Conservation (phyloP, 148 eudicot species). For the Suaeda aralocaspica region DNA sequence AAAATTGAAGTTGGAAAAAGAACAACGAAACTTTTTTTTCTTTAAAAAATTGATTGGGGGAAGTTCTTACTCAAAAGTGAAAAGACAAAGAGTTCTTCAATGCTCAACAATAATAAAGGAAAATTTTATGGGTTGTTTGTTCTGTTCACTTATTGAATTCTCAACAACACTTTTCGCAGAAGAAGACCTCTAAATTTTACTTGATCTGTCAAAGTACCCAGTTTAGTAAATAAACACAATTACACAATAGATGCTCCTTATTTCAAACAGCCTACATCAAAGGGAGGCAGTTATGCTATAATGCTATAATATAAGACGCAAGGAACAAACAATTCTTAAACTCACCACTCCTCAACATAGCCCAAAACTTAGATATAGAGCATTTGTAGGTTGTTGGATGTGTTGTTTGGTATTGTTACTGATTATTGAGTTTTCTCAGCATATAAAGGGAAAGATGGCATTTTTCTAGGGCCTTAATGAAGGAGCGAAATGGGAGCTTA, state of each 20-base stretch:
- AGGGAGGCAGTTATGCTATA: not conserved
- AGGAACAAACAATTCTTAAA: not conserved
- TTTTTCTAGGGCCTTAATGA: not conserved
- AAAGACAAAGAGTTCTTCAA: too few relatives aligned
- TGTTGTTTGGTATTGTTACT: not conserved
- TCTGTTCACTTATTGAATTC: not conserved
- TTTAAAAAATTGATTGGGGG: too few relatives aligned
- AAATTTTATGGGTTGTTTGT: not conserved
- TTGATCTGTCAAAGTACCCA: too few relatives aligned
- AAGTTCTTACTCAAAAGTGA: too few relatives aligned
- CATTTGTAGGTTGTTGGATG: not conserved
- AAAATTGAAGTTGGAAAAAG: too few relatives aligned
- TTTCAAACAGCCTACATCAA: not conserved
- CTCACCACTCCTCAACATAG: not conserved
- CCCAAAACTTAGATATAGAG: too few relatives aligned
- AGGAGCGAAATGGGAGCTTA: not conserved
- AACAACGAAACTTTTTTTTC: too few relatives aligned
- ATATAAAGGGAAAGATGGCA: not conserved
- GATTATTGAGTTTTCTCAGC: not conserved
- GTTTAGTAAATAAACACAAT: too few relatives aligned
- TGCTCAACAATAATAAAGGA: too few relatives aligned
- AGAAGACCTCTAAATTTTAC: too few relatives aligned
- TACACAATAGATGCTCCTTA: too few relatives aligned
- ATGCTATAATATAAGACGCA: too few relatives aligned
- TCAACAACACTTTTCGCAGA: not conserved